These are phyloP conservation scores for Posidonia australis DNA, from an alignment of 106 monocot species.

Conservation along the genomic window DNA sequence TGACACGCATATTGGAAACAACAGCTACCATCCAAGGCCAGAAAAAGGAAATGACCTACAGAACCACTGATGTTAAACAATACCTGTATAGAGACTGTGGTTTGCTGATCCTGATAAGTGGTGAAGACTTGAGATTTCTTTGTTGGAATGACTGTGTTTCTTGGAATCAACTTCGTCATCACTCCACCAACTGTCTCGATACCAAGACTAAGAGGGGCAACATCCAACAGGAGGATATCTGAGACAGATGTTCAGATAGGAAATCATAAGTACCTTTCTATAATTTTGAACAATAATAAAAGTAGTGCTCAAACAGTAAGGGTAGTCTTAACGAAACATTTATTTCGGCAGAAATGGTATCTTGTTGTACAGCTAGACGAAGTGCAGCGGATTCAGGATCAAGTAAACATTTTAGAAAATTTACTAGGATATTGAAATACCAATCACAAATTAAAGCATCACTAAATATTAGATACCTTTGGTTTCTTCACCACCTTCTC, in stretches of 20 bases:
- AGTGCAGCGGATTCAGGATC: too few relatives aligned
- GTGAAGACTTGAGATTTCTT: conserved; percentile 47
- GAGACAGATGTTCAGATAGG: not conserved
- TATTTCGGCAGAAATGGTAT: too few relatives aligned
- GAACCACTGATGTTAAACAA: too few relatives aligned
- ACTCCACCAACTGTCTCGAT: conserved; percentile 47
- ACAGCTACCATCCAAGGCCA: too few relatives aligned
- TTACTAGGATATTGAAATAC: too few relatives aligned
- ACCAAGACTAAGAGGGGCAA: conserved; percentile 34
- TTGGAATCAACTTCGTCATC: conserved; percentile 40
- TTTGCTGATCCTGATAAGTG: conserved; percentile 38
- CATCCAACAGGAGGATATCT: conserved; percentile 36
- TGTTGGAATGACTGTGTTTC: conserved; percentile 38
- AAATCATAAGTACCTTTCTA: not conserved
- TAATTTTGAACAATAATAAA: too few relatives aligned
- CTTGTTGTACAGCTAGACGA: too few relatives aligned
- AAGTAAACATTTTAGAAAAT: too few relatives aligned
- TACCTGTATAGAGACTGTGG: conserved; percentile 29
- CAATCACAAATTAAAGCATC: not conserved
- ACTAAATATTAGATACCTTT: conserved; percentile 9
- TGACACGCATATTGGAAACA: too few relatives aligned
- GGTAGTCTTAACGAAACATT: too few relatives aligned
- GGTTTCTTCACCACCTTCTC: conserved; percentile 34
- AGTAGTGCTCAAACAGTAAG: too few relatives aligned
- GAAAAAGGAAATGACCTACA: too few relatives aligned